Evolutionary conservation across 352 stramenopile genomes (phyloP).

Genomic region (Phytophthora fragariaefolia): DNA sequence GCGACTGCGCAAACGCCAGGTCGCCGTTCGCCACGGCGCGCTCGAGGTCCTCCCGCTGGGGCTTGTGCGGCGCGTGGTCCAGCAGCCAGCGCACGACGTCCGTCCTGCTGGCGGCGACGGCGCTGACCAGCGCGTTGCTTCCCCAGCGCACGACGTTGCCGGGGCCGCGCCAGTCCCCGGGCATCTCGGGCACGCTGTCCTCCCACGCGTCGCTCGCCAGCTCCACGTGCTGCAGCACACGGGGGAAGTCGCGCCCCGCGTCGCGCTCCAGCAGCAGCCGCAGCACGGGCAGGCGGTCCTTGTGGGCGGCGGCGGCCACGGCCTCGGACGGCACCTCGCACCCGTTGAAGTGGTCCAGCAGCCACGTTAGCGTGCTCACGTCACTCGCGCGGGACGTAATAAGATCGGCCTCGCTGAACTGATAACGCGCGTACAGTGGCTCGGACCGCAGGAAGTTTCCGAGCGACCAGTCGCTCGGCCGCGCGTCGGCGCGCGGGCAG

Average conservation of each 20-base stretch:
- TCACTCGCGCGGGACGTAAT: not conserved
- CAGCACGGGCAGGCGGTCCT: not conserved
- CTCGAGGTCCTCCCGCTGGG: not conserved
- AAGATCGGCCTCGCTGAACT: not conserved
- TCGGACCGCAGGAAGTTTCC: conserved; percentile 8
- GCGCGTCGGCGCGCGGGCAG: not conserved
- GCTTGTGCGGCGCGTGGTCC: not conserved
- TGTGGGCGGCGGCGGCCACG: not conserved
- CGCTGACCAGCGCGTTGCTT: not conserved
- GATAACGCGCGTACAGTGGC: not conserved
- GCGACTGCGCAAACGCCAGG: conserved; percentile 1
- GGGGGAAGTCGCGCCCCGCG: not conserved
- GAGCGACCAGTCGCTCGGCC: not conserved
- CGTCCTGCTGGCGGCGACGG: not conserved
- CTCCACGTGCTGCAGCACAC: not conserved
- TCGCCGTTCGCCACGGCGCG: not conserved
- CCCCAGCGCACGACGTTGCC: not conserved
- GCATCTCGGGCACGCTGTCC: not conserved
- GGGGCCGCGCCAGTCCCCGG: not conserved
- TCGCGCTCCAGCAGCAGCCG: not conserved
- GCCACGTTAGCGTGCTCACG: not conserved
- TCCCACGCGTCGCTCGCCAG: not conserved
- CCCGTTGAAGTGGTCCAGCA: not conserved
- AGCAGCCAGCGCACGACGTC: conserved; percentile 1
- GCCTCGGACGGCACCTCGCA: not conserved